Base-by-base conservation (phyloP, 139 green algal genomes). In the Chlamydomonas schloesseri region DNA sequence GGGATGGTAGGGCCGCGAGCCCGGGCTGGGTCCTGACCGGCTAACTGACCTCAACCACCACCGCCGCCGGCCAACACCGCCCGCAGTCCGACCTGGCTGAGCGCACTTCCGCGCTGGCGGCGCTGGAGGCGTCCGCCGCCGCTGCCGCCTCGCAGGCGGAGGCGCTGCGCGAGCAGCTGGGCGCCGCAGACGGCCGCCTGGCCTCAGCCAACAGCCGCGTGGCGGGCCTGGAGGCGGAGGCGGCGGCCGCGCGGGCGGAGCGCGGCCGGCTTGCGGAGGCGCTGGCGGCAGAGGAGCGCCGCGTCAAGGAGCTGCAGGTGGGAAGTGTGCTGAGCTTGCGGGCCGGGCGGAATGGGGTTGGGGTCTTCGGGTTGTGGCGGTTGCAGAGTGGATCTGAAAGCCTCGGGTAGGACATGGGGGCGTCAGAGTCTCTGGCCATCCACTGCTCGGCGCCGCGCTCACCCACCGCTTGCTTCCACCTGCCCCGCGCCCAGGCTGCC, bases 221-320 rank as follows among this genome's bases (percentile, higher is more conserved):
- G 37, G 42, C 11, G 46, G 29, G 28, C 42, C 37, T 84, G 42
- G 67, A 73, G 60, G n/a, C n/a, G 0, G 34, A 55, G 47, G 14
- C 9, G 18, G 33, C 29, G 46, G 64, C n/a, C 21, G 65, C 76
- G 46, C 31, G 15, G n/a, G n/a, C 31, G 64, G 78, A 84, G 64
- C 47, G 31, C 46, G 15, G 18, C 6, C 46, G 64, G 2, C 1
- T 84, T 29, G 64, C 29, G 64, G 78, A 31, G 28, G 79, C 57
- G 47, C 79, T 85, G 47, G 67, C 23, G 65, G 79, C 79, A 20
- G 67, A 85, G 64, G n/a, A 23, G n/a, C 33, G 50, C 21, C 47
- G 24, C 24, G 29, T 50, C 23, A 31, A n/a, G 42, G 65, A 85
- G 79, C 79, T 85, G 67, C 64, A 85, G 64, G 79, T 76, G 31